These are phyloP conservation scores for Fusarium buharicum DNA, from an alignment of 2,329 filamentous ascomycete species.

Conservation along the genomic window DNA sequence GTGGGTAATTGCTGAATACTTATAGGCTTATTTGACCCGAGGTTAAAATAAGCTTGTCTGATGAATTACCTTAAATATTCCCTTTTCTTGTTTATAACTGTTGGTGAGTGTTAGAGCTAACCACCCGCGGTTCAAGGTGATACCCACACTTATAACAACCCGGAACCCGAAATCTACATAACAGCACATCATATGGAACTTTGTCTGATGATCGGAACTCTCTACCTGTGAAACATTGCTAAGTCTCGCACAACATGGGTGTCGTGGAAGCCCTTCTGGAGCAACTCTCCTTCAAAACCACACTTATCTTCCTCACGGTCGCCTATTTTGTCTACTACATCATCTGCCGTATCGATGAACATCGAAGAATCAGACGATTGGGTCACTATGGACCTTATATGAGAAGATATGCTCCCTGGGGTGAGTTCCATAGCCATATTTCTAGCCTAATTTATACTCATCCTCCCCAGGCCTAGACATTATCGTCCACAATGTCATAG, in stretches of 20 bases:
- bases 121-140: not conserved
- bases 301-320: constrained; percentile 52
- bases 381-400: constrained; percentile 56
- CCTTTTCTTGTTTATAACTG: not conserved
- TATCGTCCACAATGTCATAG: constrained; percentile 64
- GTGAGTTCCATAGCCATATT: constrained; percentile 49
- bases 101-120: not conserved
- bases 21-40: constrained; percentile 6
- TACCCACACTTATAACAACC: constrained; percentile 4
- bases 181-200: not conserved
- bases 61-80: not conserved
- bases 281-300: constrained; percentile 55
- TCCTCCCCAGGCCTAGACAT: constrained; percentile 68
- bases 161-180: not conserved
- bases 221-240: not conserved
- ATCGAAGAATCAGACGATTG: constrained; percentile 58
- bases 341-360: constrained; percentile 53
- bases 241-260: constrained; percentile 53
- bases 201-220: not conserved
- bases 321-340: constrained; percentile 54
- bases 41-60: not conserved
- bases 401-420: constrained; percentile 55
- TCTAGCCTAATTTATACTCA: not conserved
- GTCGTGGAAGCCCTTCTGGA: constrained; percentile 61
- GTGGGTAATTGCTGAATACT: not conserved